Evolutionary conservation across 2,329 filamentous ascomycete genomes (phyloP).

Genomic region (Aspergillus pseudoviridinutans): DNA sequence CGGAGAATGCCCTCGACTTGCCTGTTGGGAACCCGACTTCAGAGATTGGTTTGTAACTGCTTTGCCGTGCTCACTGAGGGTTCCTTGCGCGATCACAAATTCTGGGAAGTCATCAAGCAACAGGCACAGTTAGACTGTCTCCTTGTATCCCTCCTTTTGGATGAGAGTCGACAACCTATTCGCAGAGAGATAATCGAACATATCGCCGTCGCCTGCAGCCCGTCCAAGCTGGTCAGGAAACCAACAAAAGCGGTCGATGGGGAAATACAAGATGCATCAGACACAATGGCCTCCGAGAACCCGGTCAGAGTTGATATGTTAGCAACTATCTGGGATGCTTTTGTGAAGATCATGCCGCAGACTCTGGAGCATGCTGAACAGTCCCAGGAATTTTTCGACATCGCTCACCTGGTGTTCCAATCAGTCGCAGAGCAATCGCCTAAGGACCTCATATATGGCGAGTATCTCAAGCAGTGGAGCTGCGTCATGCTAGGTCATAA

Average conservation of each 20-base stretch:
- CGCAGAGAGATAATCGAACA: conserved; percentile 38
- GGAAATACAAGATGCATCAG: conserved; percentile 13
- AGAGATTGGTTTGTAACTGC: conserved; percentile 39
- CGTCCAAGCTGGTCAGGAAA: conserved; percentile 29
- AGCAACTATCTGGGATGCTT: conserved; percentile 43
- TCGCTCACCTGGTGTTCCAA: conserved; percentile 40
- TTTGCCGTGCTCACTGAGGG: conserved; percentile 49
- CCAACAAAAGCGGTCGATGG: conserved; percentile 12
- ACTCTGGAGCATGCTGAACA: conserved; percentile 34
- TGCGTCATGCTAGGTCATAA: conserved; percentile 40
- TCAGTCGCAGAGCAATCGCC: conserved; percentile 39
- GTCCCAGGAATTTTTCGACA: conserved; percentile 46
- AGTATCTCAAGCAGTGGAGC: conserved; percentile 44
- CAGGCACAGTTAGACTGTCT: conserved; percentile 35
- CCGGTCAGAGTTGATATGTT: conserved; percentile 37
- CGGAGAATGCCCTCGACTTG: conserved; percentile 12
- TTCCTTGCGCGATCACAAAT: conserved; percentile 42
- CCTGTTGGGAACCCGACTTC: conserved; percentile 17
- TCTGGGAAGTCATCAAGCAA: conserved; percentile 45
- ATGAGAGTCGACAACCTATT: conserved; percentile 38
- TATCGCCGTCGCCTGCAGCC: conserved; percentile 35
- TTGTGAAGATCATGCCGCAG: conserved; percentile 38
- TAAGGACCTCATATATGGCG: conserved; percentile 32
- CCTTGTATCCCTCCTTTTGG: conserved; percentile 41
- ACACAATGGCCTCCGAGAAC: conserved; percentile 18